Evolutionary conservation across 352 stramenopile genomes (phyloP).

Genomic region (Ophiocytium majus): DNA sequence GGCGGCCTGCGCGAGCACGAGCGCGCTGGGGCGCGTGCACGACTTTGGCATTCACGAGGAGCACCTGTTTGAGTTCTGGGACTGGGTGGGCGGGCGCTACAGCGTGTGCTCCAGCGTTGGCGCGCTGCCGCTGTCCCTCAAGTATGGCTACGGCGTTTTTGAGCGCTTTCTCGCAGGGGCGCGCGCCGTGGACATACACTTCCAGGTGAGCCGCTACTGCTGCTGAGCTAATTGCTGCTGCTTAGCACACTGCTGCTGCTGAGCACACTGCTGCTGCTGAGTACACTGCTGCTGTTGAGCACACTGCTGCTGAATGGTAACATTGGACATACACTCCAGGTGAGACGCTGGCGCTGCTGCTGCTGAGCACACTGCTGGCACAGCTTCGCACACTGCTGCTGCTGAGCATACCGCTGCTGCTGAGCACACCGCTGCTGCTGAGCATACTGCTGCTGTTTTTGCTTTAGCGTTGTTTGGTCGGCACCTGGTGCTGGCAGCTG

Average conservation of each 20-base stretch:
- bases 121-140: constrained; percentile 89
- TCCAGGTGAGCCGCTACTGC: too few species aligned
- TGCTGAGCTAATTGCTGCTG: too few species aligned
- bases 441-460: too few species aligned
- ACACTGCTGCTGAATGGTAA: background rate
- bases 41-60: constrained; percentile 93
- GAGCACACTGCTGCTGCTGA: background rate
- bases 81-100: constrained; percentile 98
- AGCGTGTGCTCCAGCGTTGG: constrained; percentile 93
- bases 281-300: background rate
- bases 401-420: too few species aligned
- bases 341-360: too few species aligned
- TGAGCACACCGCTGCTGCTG: too few species aligned
- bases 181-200: constrained; percentile 46
- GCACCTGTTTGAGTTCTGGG: constrained; percentile 96
- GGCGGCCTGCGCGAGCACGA: constrained; percentile 74
- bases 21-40: constrained; percentile 64
- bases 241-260: too few species aligned
- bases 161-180: constrained; percentile 86
- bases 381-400: too few species aligned
- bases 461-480: too few species aligned
- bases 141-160: constrained; percentile 91
- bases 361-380: too few species aligned
- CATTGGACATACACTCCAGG: too few species aligned
- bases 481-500: too few species aligned